Conservation (phyloP, 23 red algal species). For the Agarophyton chilense region DNA sequence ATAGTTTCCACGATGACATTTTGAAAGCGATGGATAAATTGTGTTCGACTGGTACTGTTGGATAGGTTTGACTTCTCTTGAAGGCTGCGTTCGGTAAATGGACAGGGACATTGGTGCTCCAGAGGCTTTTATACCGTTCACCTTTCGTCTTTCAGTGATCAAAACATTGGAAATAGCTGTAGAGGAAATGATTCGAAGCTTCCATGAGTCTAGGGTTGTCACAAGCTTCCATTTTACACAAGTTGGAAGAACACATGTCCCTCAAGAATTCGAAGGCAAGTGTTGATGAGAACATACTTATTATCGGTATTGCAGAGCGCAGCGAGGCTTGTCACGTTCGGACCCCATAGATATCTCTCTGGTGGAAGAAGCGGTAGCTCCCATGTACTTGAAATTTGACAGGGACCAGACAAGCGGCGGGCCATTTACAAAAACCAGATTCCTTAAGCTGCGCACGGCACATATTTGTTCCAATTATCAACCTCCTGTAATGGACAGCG, state of each 20-base stretch:
- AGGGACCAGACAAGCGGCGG: too few relatives aligned
- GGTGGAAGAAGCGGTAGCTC: too few relatives aligned
- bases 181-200: not conserved
- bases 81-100: not conserved
- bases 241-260: not conserved
- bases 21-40: not conserved
- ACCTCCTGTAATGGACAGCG: too few relatives aligned
- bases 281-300: too few relatives aligned
- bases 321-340: too few relatives aligned
- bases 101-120: not conserved
- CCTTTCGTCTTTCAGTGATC: not conserved
- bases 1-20: not conserved
- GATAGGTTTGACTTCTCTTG: not conserved
- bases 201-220: not conserved
- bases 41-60: not conserved
- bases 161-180: not conserved
- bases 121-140: not conserved
- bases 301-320: too few relatives aligned
- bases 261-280: not conserved
- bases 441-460: too few relatives aligned
- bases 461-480: too few relatives aligned
- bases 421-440: too few relatives aligned
- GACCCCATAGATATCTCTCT: too few relatives aligned
- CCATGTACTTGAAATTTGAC: too few relatives aligned
- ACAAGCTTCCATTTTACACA: not conserved